These are phyloP conservation scores for Lentinula guzmanii DNA, from an alignment of 768 basidiomycete genomes.

Conservation along the genomic window DNA sequence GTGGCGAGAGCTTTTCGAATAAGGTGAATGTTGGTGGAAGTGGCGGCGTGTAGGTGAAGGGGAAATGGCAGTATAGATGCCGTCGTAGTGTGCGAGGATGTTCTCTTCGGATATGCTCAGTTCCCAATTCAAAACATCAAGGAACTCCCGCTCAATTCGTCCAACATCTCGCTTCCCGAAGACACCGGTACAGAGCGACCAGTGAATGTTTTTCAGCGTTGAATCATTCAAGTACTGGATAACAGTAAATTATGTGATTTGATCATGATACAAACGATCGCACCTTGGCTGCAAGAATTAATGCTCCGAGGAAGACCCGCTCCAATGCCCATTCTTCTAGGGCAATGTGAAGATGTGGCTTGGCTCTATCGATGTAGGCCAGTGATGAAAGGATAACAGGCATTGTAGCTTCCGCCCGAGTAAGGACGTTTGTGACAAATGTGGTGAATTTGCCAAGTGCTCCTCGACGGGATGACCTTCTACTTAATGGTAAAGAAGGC, in stretches of 20 bases:
- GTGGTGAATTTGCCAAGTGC: slow-evolving; percentile 53
- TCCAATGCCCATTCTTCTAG: slow-evolving; percentile 84
- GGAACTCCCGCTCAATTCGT: slow-evolving; percentile 77
- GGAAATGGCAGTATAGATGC: slow-evolving; percentile 9
- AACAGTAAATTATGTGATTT: slow-evolving; percentile 8
- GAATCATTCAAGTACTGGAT: slow-evolving; percentile 79
- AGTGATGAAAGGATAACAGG: slow-evolving; percentile 65
- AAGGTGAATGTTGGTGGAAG: background rate
- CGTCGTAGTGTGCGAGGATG: slow-evolving; percentile 46
- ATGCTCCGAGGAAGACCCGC: slow-evolving; percentile 85
- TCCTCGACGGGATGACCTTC: slow-evolving; percentile 37
- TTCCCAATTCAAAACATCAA: slow-evolving; percentile 75
- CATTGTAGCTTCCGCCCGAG: slow-evolving; percentile 67
- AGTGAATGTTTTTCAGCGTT: slow-evolving; percentile 86
- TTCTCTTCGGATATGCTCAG: slow-evolving; percentile 61
- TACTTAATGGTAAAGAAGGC: slow-evolving; percentile 49
- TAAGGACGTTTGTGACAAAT: slow-evolving; percentile 65
- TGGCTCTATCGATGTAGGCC: slow-evolving; percentile 73
- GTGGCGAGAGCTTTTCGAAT: background rate
- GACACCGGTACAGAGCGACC: slow-evolving; percentile 80
- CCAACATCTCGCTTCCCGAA: slow-evolving; percentile 80
- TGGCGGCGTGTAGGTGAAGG: slow-evolving; percentile 9
- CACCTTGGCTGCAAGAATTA: slow-evolving; percentile 85
- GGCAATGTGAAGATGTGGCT: slow-evolving; percentile 75
- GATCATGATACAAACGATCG: slow-evolving; percentile 9